Evolutionary conservation across 1,284 basidiomycete species (phyloP), one percentile per base, ranked within the genome.

Genomic region (Laetiporus sulphureus): DNA sequence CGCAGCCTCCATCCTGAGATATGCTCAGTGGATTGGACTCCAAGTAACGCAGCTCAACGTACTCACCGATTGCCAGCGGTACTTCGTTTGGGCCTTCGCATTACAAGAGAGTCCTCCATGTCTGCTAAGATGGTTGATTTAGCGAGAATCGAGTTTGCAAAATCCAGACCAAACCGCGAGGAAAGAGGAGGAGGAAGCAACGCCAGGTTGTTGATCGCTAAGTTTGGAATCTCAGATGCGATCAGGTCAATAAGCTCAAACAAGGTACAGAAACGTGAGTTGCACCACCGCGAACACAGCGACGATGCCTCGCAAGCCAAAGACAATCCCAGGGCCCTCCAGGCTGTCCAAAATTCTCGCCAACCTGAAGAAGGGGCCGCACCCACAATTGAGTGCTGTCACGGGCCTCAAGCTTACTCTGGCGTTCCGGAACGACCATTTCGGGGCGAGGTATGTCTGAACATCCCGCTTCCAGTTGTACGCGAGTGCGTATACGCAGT

Each of bases 21-120:
- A 41, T 21, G 22, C 45, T 50, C 34, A 48, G 44, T 38, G 2
- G 30, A 20, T 30, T 16, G 18, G 12, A 13, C 12, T 16, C 10
- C 33, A 27, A 18, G 30, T 19, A 27, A 2, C 16, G 30, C 15
- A 15, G 24, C 16, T 1, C 25, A 27, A 27, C 25, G 35, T 21
- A 22, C 45, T 30, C 46, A 83, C 82, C 83, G 63, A 55, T 87
- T 88, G 3, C 84, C 84, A 1, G 83, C 84, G 0, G 83, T 88
- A 51, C 77, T 82, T 32, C 84, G 71, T 50, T 67, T 73, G 5
- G 80, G 64, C 37, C 84, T 69, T 27, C 84, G 72, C 29, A 64
- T 66, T 10, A 73, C 77, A 2, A 87, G 67, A 25, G 63, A 66
- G 30, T 80, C 78, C 22, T 69, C 71, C 24, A 54, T 48, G 15